These are phyloP conservation scores for Scenedesmus sp. DNA, from an alignment of 163 green algal genomes.

Conservation along the genomic window DNA sequence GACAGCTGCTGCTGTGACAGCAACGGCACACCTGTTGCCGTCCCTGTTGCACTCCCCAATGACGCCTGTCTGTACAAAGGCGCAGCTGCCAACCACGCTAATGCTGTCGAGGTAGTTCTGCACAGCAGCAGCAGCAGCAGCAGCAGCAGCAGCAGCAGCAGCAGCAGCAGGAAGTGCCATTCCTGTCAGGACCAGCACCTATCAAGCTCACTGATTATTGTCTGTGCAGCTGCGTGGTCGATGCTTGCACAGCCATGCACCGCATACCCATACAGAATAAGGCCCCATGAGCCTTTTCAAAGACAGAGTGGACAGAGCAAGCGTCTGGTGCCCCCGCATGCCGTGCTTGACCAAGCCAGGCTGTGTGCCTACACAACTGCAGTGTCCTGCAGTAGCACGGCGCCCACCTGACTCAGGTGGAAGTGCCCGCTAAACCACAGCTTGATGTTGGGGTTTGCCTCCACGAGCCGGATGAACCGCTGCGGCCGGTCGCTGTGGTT, in stretches of 20 bases:
- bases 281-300: no score
- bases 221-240: background rate
- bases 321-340: background rate
- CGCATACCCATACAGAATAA: no score
- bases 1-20: background rate
- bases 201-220: background rate
- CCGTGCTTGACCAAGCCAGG: background rate
- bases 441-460: constrained; percentile 73
- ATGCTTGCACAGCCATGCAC: background rate
- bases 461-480: constrained; percentile 77
- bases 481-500: constrained; percentile 73
- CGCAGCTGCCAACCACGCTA: constrained; percentile 56
- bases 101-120: constrained; percentile 77
- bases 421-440: constrained; percentile 77
- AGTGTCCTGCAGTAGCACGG: constrained; percentile 52
- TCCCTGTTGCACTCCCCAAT: constrained; percentile 86
- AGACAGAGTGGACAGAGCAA: background rate
- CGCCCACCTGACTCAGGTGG: constrained; percentile 64
- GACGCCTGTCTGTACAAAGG: constrained; percentile 85
- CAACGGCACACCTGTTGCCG: constrained; percentile 54
- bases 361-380: no score
- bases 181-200: background rate
- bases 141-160: background rate
- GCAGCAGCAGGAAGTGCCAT: background rate
- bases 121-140: background rate